These are phyloP conservation scores for Lepidium campestre DNA, from an alignment of 441 rosid species.

Conservation along the genomic window DNA sequence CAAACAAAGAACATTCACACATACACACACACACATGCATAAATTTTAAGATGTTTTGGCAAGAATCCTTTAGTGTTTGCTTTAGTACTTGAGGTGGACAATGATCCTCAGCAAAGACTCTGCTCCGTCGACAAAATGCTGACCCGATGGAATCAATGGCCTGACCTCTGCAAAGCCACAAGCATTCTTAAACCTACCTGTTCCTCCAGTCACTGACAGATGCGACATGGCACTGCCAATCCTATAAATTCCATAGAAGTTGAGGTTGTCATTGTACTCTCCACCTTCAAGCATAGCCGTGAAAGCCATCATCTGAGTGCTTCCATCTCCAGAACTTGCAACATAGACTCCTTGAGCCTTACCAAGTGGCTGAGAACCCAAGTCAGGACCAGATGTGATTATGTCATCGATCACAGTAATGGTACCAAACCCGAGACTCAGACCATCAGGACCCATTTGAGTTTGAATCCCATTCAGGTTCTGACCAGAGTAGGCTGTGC, in stretches of 20 bases:
- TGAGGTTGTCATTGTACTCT: constrained; percentile 79
- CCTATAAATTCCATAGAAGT: constrained; percentile 74
- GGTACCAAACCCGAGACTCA: constrained; percentile 84
- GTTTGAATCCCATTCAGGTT: constrained; percentile 51
- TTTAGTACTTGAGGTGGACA: constrained; percentile 60
- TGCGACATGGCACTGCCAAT: constrained; percentile 62
- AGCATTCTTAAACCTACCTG: constrained; percentile 81
- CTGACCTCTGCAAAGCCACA: constrained; percentile 67
- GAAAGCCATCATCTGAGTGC: constrained; percentile 93
- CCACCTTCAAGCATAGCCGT: constrained; percentile 85
- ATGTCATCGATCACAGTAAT: constrained; percentile 83
- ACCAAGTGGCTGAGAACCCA: constrained; percentile 72
- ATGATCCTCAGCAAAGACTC: constrained; percentile 65
- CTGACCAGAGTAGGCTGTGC: constrained; percentile 45
- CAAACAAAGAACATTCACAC: constrained; percentile 15
- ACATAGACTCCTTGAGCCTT: constrained; percentile 88
- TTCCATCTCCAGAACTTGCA: constrained; percentile 77
- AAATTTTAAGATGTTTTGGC: not conserved
- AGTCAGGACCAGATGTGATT: constrained; percentile 60
- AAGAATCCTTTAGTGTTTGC: not conserved
- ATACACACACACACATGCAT: constrained; percentile 27
- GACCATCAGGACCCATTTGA: constrained; percentile 78
- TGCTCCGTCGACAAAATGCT: constrained; percentile 59
- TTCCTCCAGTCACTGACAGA: constrained; percentile 76
- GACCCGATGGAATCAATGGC: constrained; percentile 76